Percentiles rank a stretch among this genome's conserved stretches.
These are phyloP conservation scores for Neopestalotiopsis sp. DNA, from an alignment of 2,329 filamentous ascomycete genomes.

Conservation along the genomic window DNA sequence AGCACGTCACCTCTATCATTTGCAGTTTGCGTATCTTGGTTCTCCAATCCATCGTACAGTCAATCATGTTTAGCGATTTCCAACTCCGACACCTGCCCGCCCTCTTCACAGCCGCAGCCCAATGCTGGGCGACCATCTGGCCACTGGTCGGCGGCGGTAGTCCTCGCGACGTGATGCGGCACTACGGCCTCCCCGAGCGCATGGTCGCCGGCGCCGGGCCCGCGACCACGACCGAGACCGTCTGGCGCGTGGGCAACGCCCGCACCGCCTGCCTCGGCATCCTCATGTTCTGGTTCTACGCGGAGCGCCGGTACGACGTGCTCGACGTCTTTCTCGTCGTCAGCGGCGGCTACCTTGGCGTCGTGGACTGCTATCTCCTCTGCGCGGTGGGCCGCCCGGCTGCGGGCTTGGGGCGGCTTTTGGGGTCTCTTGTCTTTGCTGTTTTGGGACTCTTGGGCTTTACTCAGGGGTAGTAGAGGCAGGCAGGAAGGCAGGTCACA, in stretches of 20 bases:
- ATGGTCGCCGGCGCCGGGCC: not conserved
- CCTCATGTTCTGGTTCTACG: constrained; percentile 28
- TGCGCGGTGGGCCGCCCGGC: constrained; percentile 22
- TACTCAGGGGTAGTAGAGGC: no score
- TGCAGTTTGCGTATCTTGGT: no score
- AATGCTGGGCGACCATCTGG: constrained; percentile 24
- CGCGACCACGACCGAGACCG: constrained; percentile 24
- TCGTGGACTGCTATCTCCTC: constrained; percentile 23
- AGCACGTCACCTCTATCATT: no score
- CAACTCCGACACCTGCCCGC: constrained; percentile 23
- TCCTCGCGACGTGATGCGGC: constrained; percentile 23
- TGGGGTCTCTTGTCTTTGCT: constrained; percentile 24
- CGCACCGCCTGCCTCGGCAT: constrained; percentile 26
- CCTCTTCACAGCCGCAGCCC: constrained; percentile 23
- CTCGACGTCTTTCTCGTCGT: constrained; percentile 25
- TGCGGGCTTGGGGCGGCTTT: constrained; percentile 22
- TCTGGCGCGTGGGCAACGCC: constrained; percentile 25
- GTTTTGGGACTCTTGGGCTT: constrained; percentile 13
- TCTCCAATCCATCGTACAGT: no score
- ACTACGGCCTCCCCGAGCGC: constrained; percentile 23
- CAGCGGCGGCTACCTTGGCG: constrained; percentile 22
- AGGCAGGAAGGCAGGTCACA: no score
- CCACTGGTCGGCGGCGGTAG: constrained; percentile 22
- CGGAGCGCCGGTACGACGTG: constrained; percentile 24
- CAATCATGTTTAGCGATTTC: constrained; percentile 22